Conservation (phyloP, 2,329 filamentous ascomycete genomes). For the Diplodia scrobiculata region DNA sequence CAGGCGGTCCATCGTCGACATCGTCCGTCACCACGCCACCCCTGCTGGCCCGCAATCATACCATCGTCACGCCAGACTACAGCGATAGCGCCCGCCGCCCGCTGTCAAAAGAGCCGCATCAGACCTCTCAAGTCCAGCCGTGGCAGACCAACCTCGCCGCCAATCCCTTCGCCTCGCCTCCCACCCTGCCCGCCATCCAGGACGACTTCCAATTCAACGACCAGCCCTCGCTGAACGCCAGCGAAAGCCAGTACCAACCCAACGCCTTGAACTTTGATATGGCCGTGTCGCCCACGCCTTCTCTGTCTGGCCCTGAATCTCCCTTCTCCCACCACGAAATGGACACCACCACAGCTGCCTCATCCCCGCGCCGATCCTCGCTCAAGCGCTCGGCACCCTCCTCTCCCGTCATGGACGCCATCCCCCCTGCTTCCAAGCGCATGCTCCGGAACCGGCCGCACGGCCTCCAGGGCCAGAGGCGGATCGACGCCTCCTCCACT, state of each 20-base stretch:
- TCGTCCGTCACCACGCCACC: slow-evolving; percentile 28
- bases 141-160: slow-evolving; percentile 26
- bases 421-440: slow-evolving; percentile 32
- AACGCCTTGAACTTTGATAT: slow-evolving; percentile 30
- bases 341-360: slow-evolving; percentile 23
- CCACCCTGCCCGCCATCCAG: slow-evolving; percentile 24
- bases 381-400: slow-evolving; percentile 40
- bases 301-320: slow-evolving; percentile 40
- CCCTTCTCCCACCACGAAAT: slow-evolving; percentile 36
- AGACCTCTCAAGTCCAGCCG: slow-evolving; percentile 5
- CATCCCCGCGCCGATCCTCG: slow-evolving; percentile 29
- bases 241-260: not conserved
- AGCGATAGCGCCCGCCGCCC: slow-evolving; percentile 11
- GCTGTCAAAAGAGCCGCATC: slow-evolving; percentile 30
- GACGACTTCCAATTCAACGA: slow-evolving; percentile 23
- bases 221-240: not conserved
- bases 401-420: slow-evolving; percentile 33
- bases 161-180: slow-evolving; percentile 16
- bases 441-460: slow-evolving; percentile 15
- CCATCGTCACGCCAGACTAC: slow-evolving; percentile 26
- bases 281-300: slow-evolving; percentile 38
- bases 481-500: slow-evolving; percentile 10
- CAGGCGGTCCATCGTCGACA: slow-evolving; percentile 27
- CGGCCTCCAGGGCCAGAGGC: slow-evolving; percentile 25
- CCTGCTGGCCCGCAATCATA: slow-evolving; percentile 31